Evolutionary conservation across 257 asterid genomes (phyloP), one percentile per base, ranked within the genome.

Genomic region (Lithospermum erythrorhizon): DNA sequence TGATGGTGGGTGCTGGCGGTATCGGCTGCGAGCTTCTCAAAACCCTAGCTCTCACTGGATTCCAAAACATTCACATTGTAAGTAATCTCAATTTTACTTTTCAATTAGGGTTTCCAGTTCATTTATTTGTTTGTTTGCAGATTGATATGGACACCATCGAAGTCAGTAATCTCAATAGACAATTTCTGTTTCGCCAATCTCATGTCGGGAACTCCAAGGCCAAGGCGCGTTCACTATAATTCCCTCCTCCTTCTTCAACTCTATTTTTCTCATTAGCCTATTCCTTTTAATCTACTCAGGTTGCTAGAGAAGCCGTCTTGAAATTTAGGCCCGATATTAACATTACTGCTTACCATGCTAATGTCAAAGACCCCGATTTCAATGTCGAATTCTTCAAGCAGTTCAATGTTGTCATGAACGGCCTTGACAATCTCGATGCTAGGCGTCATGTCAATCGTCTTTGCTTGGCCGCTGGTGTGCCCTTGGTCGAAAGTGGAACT

Each of bases 1-100:
- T 93, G 32, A 89, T 93, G 98, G 97, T 93, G 62, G 98, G 98
- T 52, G 98, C 98, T 25, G 98, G 98, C 56, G 98, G 98, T 55
- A 93, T 93, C 37, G 98, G 98, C 24, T 93, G 98, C 67, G 98
- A 93, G 75, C 83, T 93, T 55, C 82, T 93, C 48, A 93, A 93
- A 76, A 89, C 96, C 73, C 97, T 93, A 25, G 97, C 96, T 21
- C 85, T 93, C 5, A 84, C 98, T 20, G 98, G 97, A 37, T 93
- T 93, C 68, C 72, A 71, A 51, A 95, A 93, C 71, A 86, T 93
- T 56, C 98, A 93, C 71, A 84, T 88, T 52, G 98, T 93, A 61
- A 83, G 97, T 78, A 5, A 18, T 61, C 58, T 60, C 64, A 7
- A 7, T 4, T 18, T 62, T 22, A 20, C 27, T 27, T n/a, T 66